These are phyloP conservation scores for Pyrrhoderma lamaoense DNA, from an alignment of 1,284 basidiomycete genomes.

Conservation along the genomic window DNA sequence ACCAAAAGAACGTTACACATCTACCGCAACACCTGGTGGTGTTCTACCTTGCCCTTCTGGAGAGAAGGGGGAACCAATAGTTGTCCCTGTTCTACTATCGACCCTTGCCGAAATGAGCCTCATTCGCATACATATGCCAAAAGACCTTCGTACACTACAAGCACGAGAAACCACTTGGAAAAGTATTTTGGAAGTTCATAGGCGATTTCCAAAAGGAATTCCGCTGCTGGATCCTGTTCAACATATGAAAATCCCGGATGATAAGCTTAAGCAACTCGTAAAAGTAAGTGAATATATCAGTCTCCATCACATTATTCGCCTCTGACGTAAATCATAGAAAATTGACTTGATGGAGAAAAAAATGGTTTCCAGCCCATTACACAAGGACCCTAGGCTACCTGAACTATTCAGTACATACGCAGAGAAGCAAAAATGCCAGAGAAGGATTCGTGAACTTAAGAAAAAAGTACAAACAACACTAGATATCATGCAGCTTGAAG, in stretches of 20 bases:
- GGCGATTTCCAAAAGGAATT: conserved; percentile 85
- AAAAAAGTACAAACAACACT: conserved; percentile 85
- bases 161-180: conserved; percentile 84
- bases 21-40: conserved; percentile 52
- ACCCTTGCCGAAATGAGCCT: conserved; percentile 85
- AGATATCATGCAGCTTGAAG: conserved; percentile 93
- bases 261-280: conserved; percentile 83
- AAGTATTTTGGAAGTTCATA: conserved; percentile 83
- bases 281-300: conserved; percentile 41
- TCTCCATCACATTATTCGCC: conserved; percentile 9
- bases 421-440: conserved; percentile 67
- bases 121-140: conserved; percentile 83
- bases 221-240: conserved; percentile 86
- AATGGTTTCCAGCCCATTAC: conserved; percentile 69
- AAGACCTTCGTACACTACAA: conserved; percentile 75
- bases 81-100: conserved; percentile 85
- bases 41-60: conserved; percentile 67
- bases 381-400: conserved; percentile 68
- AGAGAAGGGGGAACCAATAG: conserved; percentile 74
- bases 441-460: conserved; percentile 70
- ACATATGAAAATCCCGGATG: conserved; percentile 96
- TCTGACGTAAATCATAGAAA: conserved; percentile 50
- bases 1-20: conserved; percentile 52
- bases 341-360: conserved; percentile 82
- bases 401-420: conserved; percentile 77